Evolutionary conservation across 2,329 filamentous ascomycete species (phyloP), one percentile per base, ranked within the genome.

Genomic region (Emergomyces pasteurianus): DNA sequence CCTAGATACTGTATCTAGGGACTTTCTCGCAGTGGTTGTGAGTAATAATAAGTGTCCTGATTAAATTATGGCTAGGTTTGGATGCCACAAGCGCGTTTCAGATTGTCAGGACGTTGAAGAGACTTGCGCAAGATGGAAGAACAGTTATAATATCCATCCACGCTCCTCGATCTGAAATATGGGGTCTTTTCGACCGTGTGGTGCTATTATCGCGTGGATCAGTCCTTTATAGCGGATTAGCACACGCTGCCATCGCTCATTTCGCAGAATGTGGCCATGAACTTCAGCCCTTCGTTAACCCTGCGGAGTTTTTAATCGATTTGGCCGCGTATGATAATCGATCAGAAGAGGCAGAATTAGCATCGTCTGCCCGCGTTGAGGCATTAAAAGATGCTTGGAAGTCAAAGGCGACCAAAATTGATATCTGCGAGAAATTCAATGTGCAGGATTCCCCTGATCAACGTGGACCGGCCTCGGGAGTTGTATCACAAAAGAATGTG

Each of bases 51-150:
- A 36, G 18, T 56, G 40, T 49, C 16, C 62, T 53, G 26, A 52
- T 34, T 21, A 43, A 28, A n/a, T 23, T 38, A 52, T 58, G 46
- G 31, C 31, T 58, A 16, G 74, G 74, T 1, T 78, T 92, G 8
- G 88, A 92, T 73, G 87, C 88, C 0, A 89, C 87, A 1, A 90
- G 86, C 68, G 88, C 88, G 0, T 89, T 84, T 66, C 87, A 90
- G 65, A 80, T 92, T 0, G 79, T 91, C 0, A 79, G 84, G 38
- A 90, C 87, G 0, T 73, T 91, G 9, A 89, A 90, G 68, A 78
- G 75, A 8, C 77, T 92, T 1, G 86, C 87, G 0, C 77, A 78
- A 42, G 86, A 86, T 68, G 87, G 87, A 0, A 77, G 87, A 28
- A 91, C 87, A 0, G 79, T 91, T 60, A 81, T 91, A 16, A 86